Evolutionary conservation across 2,329 filamentous ascomycete genomes (phyloP).

Genomic region (Phoma sp.): DNA sequence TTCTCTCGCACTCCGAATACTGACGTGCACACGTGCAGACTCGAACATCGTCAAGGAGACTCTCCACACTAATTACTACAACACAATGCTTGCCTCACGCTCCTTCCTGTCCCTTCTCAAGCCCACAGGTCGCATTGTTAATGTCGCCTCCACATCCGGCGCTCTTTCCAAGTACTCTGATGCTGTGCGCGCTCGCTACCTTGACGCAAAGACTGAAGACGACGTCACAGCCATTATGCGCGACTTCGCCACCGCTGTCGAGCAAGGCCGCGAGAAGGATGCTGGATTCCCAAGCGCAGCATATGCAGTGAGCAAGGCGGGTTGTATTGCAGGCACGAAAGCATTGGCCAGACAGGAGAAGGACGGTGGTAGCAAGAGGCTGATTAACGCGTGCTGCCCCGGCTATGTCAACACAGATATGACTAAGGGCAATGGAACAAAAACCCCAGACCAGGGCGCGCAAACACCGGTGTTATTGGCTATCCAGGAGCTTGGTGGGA

Average conservation of each 20-base stretch:
- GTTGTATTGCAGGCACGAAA: slow-evolving; percentile 51
- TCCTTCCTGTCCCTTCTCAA: slow-evolving; percentile 56
- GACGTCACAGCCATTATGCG: slow-evolving; percentile 58
- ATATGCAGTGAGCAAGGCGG: slow-evolving; percentile 57
- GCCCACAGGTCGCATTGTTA: slow-evolving; percentile 53
- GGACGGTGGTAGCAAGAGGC: slow-evolving; percentile 30
- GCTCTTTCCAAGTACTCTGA: slow-evolving; percentile 56
- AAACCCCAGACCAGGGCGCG: slow-evolving; percentile 53
- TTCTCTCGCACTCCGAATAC: too few relatives aligned
- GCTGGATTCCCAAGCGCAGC: slow-evolving; percentile 58
- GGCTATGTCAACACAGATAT: slow-evolving; percentile 57
- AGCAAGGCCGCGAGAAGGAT: slow-evolving; percentile 53
- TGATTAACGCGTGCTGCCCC: slow-evolving; percentile 53
- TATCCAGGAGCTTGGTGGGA: slow-evolving; percentile 46
- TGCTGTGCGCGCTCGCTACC: slow-evolving; percentile 52
- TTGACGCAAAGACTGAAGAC: slow-evolving; percentile 45
- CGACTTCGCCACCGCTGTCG: slow-evolving; percentile 55
- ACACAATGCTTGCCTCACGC: slow-evolving; percentile 55
- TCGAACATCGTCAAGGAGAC: slow-evolving; percentile 56
- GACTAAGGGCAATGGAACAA: slow-evolving; percentile 48
- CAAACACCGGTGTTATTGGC: slow-evolving; percentile 53
- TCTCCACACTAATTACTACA: slow-evolving; percentile 60
- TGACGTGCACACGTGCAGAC: slow-evolving; percentile 35
- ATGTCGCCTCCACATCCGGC: slow-evolving; percentile 56
- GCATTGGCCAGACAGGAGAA: slow-evolving; percentile 45